A percentile compares a stretch with the other conserved stretches of the same genome.
Evolutionary conservation across 345 rosid species (phyloP).

Genomic region (Eucalyptus sp.): DNA sequence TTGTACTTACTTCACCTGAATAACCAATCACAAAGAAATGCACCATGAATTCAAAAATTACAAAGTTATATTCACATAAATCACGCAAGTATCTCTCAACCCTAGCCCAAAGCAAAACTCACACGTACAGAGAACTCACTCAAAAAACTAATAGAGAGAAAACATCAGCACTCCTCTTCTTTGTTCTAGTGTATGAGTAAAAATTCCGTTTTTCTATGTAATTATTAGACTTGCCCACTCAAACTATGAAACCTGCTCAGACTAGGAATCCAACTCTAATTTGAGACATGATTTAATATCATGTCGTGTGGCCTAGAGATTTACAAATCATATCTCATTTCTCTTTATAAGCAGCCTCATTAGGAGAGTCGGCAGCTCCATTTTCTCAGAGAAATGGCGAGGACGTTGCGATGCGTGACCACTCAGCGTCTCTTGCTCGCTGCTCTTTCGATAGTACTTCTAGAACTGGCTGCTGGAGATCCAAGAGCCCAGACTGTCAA

Average conservation of each 20-base stretch:
- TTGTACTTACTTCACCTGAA: not conserved
- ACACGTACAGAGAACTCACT: not conserved
- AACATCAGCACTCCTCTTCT: not conserved
- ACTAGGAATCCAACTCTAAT: not conserved
- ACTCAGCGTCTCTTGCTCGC: not conserved
- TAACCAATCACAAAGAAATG: not conserved
- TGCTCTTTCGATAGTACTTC: not conserved
- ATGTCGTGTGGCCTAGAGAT: not conserved
- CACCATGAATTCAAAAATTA: not conserved
- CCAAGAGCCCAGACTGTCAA: conserved; percentile 45
- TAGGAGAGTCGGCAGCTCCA: not conserved
- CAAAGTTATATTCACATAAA: not conserved
- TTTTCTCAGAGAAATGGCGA: conserved; percentile 5
- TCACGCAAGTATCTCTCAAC: not conserved
- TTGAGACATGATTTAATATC: not conserved
- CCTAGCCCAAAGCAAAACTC: not conserved
- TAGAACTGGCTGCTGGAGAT: conserved; percentile 22
- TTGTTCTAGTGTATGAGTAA: not conserved
- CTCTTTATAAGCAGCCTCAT: not conserved
- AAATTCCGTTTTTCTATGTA: too few species aligned
- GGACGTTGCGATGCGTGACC: not conserved
- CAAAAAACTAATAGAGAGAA: not conserved
- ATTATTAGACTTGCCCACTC: not conserved
- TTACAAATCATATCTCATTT: not conserved
- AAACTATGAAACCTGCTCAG: not conserved